Evolutionary conservation across 495 filamentous ascomycete genomes (phyloP), one percentile per base, ranked within the genome.

Genomic region (Annulohypoxylon nitens): DNA sequence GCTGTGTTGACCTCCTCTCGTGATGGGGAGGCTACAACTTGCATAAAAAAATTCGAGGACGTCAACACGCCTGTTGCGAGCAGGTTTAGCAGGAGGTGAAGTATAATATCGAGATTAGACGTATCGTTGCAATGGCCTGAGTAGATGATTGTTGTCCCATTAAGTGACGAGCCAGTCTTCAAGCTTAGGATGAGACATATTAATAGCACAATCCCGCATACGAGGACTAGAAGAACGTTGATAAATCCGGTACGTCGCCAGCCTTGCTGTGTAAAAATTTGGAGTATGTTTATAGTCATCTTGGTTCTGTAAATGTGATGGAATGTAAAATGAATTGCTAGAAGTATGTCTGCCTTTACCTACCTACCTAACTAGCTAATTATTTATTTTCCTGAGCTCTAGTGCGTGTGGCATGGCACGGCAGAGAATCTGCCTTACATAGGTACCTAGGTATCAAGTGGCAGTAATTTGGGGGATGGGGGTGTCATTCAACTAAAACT

Each of bases 41-140:
- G 83, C 82, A 85, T 83, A 61, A 77, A 81, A 59, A 81, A 81
- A 59, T 81, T 83, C 34, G 79, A 81, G 0, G 79, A 78, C 6
- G 73, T 78, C 3, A 84, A 64, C n/a, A 83, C 69, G 1, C 25
- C 64, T 2, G 79, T 82, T 8, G 79, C 78, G 1, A 82, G 37
- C 16, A 79, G 20, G 53, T 82, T 83, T 37, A 83, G 80, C 3
- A 81, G 48, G 1, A 81, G 55, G 43, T 82, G 81, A 65, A 76
- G 60, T 12, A 48, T 12, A 12, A 20, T 12, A 36, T 62, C 64
- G 1, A 68, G n/a, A 1, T 11, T 61, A 1, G 18, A 25, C 1
- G 57, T 23, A 1, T 20, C 18, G 23, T 4, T 43, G 47, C 65
- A 69, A 3, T n/a, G 1, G 18, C 58, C 58, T 34, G 61, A 57